Percentiles rank a stretch among this genome's conserved stretches.
phyloP scores from a whole-genome alignment of 169 alveolate genomes.

The Neospora caninum region DNA sequence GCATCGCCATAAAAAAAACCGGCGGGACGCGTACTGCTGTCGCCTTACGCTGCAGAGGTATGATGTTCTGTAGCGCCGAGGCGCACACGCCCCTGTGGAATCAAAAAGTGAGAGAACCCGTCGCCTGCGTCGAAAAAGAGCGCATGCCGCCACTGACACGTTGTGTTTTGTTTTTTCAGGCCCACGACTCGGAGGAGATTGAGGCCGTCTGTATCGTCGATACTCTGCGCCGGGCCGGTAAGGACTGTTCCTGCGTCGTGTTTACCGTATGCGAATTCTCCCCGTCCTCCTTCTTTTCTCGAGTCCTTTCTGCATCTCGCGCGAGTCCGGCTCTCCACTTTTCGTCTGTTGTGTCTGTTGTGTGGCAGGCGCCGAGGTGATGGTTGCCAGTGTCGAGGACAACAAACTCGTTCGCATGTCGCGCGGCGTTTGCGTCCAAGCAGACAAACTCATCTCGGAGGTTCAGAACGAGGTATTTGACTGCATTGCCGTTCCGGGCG shows the following conservation, averaged over 20 bases:
- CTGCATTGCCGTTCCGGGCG: slow-evolving; percentile 52
- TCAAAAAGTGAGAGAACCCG: too few relatives aligned
- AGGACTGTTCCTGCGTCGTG: background rate
- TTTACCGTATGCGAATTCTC: too few relatives aligned
- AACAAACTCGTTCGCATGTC: background rate
- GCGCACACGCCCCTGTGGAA: too few relatives aligned
- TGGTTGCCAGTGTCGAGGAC: slow-evolving; percentile 35
- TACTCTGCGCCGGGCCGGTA: slow-evolving; percentile 27
- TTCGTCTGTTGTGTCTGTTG: background rate
- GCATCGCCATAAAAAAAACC: too few relatives aligned
- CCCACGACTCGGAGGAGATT: background rate
- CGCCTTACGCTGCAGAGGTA: too few relatives aligned
- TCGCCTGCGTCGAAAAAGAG: too few relatives aligned
- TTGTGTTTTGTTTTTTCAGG: background rate
- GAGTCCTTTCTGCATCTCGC: background rate
- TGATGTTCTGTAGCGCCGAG: too few relatives aligned
- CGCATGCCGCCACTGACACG: too few relatives aligned
- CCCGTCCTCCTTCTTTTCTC: too few relatives aligned
- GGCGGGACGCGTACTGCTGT: too few relatives aligned
- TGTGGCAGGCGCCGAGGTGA: slow-evolving; percentile 33
- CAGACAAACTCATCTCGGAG: background rate
- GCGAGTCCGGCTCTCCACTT: background rate
- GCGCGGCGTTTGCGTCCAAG: slow-evolving; percentile 35
- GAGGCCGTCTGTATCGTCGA: slow-evolving; percentile 24
- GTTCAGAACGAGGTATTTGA: slow-evolving; percentile 9